Evolutionary conservation across 2,329 filamentous ascomycete species (phyloP).

Genomic region (Juglanconis sp.): DNA sequence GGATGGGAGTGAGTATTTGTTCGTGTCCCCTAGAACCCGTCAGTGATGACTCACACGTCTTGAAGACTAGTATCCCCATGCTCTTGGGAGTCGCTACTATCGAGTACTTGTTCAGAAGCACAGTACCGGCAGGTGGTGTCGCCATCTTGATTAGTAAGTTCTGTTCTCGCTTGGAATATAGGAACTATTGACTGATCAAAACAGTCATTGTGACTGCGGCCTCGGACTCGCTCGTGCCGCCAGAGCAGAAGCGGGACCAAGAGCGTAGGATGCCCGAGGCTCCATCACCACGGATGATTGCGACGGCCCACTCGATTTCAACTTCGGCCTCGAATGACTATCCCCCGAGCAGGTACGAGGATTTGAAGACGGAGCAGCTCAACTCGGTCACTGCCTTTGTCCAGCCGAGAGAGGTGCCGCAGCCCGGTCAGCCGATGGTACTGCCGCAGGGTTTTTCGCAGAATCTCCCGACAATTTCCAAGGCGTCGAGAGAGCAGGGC

Average conservation of each 20-base stretch:
- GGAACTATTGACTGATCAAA: not conserved
- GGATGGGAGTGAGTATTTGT: constrained; percentile 47
- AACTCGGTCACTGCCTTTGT: constrained; percentile 35
- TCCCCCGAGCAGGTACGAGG: constrained; percentile 46
- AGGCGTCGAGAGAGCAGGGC: constrained; percentile 33
- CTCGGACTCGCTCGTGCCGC: constrained; percentile 30
- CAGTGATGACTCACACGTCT: constrained; percentile 18
- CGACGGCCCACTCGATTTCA: constrained; percentile 36
- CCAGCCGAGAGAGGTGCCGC: constrained; percentile 30
- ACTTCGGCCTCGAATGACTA: constrained; percentile 40
- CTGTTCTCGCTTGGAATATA: not conserved
- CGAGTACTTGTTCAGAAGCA: constrained; percentile 43
- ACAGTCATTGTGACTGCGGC: constrained; percentile 39
- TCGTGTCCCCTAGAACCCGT: not conserved
- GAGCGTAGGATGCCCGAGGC: constrained; percentile 35
- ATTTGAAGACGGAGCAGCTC: constrained; percentile 42
- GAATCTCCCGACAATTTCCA: constrained; percentile 36
- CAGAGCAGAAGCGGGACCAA: constrained; percentile 23
- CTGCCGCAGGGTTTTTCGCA: constrained; percentile 15
- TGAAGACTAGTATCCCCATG: constrained; percentile 49
- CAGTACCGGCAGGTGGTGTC: constrained; percentile 49
- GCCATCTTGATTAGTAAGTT: constrained; percentile 46
- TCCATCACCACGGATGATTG: constrained; percentile 35
- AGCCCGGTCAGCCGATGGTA: constrained; percentile 14
- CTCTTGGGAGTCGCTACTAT: constrained; percentile 44